Conservation (phyloP, 2,329 filamentous ascomycete species). For the Nothomitra cinnamomea region DNA sequence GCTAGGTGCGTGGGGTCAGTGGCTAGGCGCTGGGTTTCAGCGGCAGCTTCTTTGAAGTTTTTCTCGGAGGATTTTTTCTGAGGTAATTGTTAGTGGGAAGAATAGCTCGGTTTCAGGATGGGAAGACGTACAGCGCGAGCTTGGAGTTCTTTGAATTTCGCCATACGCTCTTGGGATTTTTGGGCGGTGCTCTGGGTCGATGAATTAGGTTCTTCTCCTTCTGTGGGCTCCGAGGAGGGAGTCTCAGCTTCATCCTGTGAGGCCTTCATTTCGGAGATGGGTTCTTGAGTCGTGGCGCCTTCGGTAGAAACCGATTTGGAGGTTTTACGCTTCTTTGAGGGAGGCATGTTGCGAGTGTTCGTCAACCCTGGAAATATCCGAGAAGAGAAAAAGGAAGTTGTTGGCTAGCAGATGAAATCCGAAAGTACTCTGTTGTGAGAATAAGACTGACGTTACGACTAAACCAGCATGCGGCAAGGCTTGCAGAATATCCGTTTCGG, state of each 20-base stretch:
- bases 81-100: slow-evolving; percentile 7
- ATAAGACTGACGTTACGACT: too few species aligned
- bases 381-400: too few species aligned
- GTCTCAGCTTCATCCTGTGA: not conserved
- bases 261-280: not conserved
- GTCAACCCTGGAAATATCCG: too few species aligned
- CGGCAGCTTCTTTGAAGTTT: slow-evolving; percentile 71
- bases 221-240: not conserved
- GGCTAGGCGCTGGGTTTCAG: slow-evolving; percentile 63
- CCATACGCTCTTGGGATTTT: slow-evolving; percentile 49
- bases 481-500: too few species aligned
- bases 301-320: not conserved
- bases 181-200: not conserved
- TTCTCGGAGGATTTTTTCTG: slow-evolving; percentile 48
- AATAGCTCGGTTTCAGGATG: not conserved
- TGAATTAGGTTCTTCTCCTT: not conserved
- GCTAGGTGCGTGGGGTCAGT: slow-evolving; percentile 63
- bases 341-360: not conserved
- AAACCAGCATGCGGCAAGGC: too few species aligned
- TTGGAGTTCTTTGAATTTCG: slow-evolving; percentile 75
- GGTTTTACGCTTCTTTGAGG: slow-evolving; percentile 3
- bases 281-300: not conserved
- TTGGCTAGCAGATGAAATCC: too few species aligned
- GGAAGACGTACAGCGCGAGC: slow-evolving; percentile 44
- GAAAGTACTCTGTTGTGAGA: too few species aligned